Evolutionary conservation across 805 yeast genomes (phyloP).

Genomic region (Sugiyamaella lignohabitans): DNA sequence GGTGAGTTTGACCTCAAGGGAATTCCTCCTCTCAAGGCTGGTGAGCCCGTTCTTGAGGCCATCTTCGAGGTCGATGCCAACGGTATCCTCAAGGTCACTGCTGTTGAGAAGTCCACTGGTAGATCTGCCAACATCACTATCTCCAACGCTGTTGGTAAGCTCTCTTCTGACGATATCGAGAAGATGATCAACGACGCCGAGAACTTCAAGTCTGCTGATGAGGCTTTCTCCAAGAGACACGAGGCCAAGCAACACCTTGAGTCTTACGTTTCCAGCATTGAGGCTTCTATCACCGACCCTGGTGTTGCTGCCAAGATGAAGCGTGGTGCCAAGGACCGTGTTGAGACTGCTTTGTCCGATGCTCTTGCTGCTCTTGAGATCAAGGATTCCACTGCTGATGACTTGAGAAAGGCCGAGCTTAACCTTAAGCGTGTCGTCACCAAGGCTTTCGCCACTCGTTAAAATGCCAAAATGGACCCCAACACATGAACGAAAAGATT

Average conservation of each 20-base stretch:
- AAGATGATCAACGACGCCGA: constrained; percentile 99
- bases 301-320: constrained; percentile 94
- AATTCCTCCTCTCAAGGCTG: constrained; percentile 97
- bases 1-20: constrained; percentile 99
- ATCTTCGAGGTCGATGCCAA: constrained; percentile 98
- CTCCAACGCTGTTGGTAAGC: constrained; percentile 98
- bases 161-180: constrained; percentile 92
- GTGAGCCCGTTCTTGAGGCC: constrained; percentile 98
- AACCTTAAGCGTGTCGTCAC: constrained; percentile 98
- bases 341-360: constrained; percentile 95
- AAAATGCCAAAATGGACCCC: too few relatives aligned
- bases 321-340: constrained; percentile 95
- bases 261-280: constrained; percentile 94
- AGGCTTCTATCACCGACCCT: constrained; percentile 96
- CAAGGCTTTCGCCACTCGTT: constrained; percentile 97
- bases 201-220: constrained; percentile 98
- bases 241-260: constrained; percentile 99
- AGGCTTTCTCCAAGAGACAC: constrained; percentile 98
- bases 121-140: constrained; percentile 97
- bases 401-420: constrained; percentile 98
- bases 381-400: constrained; percentile 95
- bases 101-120: constrained; percentile 98
- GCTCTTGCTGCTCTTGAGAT: constrained; percentile 97
- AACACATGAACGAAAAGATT: not conserved
- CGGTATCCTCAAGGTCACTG: constrained; percentile 99